Conservation (phyloP, 768 basidiomycete genomes). For the Lentinula detonsa region DNA sequence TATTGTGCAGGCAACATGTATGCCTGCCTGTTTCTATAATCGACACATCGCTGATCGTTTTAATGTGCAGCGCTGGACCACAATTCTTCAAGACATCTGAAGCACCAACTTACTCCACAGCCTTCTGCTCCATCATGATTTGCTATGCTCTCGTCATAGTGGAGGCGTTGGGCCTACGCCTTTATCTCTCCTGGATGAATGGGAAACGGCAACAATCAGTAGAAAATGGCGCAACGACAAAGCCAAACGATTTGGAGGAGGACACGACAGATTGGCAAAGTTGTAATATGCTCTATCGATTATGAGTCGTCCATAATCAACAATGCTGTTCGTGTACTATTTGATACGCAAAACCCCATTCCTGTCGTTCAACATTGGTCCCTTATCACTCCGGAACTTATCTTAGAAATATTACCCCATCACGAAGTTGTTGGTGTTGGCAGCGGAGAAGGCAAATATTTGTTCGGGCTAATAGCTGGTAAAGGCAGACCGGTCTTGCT, state of each 20-base stretch:
- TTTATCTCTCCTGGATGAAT: slow-evolving; percentile 1
- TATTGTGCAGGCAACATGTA: slow-evolving; percentile 2
- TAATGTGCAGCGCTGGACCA: background rate
- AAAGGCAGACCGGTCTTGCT: slow-evolving; percentile 16
- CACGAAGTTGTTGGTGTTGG: background rate
- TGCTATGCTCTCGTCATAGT: background rate
- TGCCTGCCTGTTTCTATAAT: background rate
- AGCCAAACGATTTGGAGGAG: no score
- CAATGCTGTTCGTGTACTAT: background rate
- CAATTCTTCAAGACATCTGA: background rate
- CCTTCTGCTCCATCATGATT: background rate
- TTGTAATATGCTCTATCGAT: background rate
- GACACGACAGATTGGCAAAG: background rate
- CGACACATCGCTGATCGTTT: background rate
- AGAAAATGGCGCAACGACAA: background rate
- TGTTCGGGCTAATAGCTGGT: slow-evolving; percentile 23
- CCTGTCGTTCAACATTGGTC: no score
- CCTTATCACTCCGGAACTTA: no score
- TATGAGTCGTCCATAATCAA: background rate
- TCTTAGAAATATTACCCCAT: background rate
- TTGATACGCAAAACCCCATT: background rate
- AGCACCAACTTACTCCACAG: background rate
- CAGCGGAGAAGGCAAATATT: background rate
- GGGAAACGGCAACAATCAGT: background rate
- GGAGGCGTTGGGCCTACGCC: background rate